Evolutionary conservation across 2,329 filamentous ascomycete species (phyloP), one percentile per base, ranked within the genome.

Genomic region (Trichophyton benhamiae): DNA sequence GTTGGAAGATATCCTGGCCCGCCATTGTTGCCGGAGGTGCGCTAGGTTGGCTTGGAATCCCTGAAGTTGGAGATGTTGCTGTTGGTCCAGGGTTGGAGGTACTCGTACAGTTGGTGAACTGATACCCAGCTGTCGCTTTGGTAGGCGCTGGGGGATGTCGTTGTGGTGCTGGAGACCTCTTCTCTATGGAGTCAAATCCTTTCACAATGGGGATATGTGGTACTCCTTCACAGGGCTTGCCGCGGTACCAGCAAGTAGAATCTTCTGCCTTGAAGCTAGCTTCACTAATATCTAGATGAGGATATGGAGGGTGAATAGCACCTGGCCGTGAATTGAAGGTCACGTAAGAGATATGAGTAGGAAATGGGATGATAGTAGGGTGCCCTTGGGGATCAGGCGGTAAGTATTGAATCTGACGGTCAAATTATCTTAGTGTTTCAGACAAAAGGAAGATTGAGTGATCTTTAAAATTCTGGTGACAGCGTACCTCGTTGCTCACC

Each of bases 1-100:
- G 75, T 42, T 71, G 60, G 65, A 79, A 79, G 15, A 76, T 69
- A 65, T 78, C 70, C 63, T 78, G 75, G 41, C 66, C 66, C 25
- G 58, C 22, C 22, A 62, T 41, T 25, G 55, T 22, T 27, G 42
- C 30, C 3, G 7, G n/a, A 58, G 44, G 7, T 22, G 11, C 17
- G 5, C n/a, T 20, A 7, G 58, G n/a, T 36, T n/a, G 57, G 20
- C 52, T 42, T 3, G 53, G n/a, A 17, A 27, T 44, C 20, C 13
- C 13, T 20, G 53, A 27, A 25, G 4, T 41, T 36, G 42, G 6
- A n/a, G 13, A 15, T 9, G 9, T 49, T n/a, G 38, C 46, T 30
- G 59, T 53, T 15, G 25, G 36, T 2, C 22, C 49, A 2, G 27
- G 15, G 49, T 17, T 30, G 2, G 49, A n/a, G 15, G 8, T 36